Percentiles rank a stretch among this genome's conserved stretches.
These are phyloP conservation scores for Mariannaea elegans DNA, from an alignment of 2,329 filamentous ascomycete species.

Conservation along the genomic window DNA sequence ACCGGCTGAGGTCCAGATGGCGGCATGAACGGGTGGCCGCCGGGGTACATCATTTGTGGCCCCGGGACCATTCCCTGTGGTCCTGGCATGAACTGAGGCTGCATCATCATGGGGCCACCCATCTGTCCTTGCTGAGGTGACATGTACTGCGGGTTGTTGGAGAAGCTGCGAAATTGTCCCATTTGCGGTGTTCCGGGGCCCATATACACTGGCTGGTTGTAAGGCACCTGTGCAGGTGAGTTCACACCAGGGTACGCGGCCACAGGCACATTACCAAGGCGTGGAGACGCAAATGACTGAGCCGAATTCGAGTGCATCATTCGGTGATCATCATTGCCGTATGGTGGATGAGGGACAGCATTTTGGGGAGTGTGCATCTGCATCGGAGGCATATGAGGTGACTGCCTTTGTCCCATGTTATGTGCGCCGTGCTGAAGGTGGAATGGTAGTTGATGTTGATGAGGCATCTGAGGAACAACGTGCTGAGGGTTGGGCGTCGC, in stretches of 20 bases:
- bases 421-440: constrained; percentile 81
- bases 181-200: constrained; percentile 76
- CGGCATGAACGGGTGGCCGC: constrained; percentile 69
- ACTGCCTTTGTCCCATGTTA: constrained; percentile 72
- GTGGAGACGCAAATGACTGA: constrained; percentile 86
- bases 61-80: constrained; percentile 75
- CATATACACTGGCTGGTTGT: constrained; percentile 77
- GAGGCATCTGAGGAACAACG: constrained; percentile 76
- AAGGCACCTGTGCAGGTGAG: constrained; percentile 74
- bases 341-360: constrained; percentile 69
- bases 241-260: constrained; percentile 74
- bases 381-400: constrained; percentile 80
- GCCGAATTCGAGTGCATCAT: constrained; percentile 89
- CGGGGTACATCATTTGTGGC: constrained; percentile 87
- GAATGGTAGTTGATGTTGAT: constrained; percentile 84
- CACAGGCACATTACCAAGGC: constrained; percentile 75
- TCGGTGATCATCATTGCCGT: constrained; percentile 82
- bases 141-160: constrained; percentile 75
- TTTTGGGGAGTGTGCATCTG: constrained; percentile 81
- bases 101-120: constrained; percentile 85
- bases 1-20: constrained; percentile 65
- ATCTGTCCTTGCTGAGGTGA: constrained; percentile 76
- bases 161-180: constrained; percentile 74
- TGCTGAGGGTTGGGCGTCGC: constrained; percentile 76
- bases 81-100: constrained; percentile 76